A percentile compares a stretch with the other conserved stretches of the same genome.
phyloP scores from a whole-genome alignment of 2,329 filamentous ascomycete genomes.

The Penicillium vulpinum region DNA sequence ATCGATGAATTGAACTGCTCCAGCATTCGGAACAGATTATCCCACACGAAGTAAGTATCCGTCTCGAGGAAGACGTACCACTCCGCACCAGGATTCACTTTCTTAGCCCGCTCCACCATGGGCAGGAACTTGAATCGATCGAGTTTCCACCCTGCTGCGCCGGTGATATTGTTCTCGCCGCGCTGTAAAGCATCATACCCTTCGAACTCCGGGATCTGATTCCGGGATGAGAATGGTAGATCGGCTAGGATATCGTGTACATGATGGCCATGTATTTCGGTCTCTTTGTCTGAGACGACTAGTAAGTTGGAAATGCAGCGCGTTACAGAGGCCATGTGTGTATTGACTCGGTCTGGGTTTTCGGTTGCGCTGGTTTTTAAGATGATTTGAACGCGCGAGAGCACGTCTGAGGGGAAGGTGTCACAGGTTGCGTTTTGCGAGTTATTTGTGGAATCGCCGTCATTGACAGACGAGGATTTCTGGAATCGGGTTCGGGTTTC shows the following conservation, averaged over 20 bases:
- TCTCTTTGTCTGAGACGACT: slow-evolving; percentile 43
- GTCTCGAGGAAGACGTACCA: slow-evolving; percentile 61
- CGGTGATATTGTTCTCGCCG: slow-evolving; percentile 32
- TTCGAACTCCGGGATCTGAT: slow-evolving; percentile 39
- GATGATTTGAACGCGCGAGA: slow-evolving; percentile 49
- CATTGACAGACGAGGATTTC: neutral
- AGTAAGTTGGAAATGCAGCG: slow-evolving; percentile 17
- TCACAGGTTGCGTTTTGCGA: slow-evolving; percentile 14
- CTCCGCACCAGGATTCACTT: slow-evolving; percentile 48
- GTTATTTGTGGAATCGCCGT: neutral
- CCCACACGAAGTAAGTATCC: slow-evolving; percentile 54
- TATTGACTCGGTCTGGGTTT: slow-evolving; percentile 40
- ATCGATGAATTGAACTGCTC: slow-evolving; percentile 49
- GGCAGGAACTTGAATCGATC: slow-evolving; percentile 61
- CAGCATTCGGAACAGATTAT: slow-evolving; percentile 51
- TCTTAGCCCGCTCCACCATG: slow-evolving; percentile 55
- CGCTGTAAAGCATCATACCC: slow-evolving; percentile 46
- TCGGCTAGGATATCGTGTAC: slow-evolving; percentile 51
- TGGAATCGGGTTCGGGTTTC: slow-evolving; percentile 22
- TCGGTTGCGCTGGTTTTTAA: slow-evolving; percentile 54
- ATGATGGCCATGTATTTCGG: slow-evolving; percentile 46
- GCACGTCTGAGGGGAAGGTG: slow-evolving; percentile 36
- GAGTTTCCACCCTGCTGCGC: slow-evolving; percentile 52
- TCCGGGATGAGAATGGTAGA: slow-evolving; percentile 45
- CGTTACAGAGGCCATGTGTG: slow-evolving; percentile 48